phyloP scores from a whole-genome alignment of 176 grass and related monocot species.

The Poa annua region DNA sequence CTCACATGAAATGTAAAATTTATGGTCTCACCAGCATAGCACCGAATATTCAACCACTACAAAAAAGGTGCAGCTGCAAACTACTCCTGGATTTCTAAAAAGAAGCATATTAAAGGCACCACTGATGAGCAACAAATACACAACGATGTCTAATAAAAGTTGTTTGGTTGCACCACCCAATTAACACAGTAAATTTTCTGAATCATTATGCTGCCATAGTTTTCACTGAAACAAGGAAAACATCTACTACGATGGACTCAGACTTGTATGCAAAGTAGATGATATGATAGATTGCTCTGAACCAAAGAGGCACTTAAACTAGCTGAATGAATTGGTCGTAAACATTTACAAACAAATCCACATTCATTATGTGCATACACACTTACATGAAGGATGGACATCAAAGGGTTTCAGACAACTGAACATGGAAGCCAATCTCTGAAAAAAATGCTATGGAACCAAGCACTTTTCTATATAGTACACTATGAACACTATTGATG shows the following conservation, averaged over 20 bases:
- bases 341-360: background rate
- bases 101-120: background rate
- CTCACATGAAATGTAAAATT: background rate
- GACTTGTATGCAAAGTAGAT: background rate
- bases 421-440: background rate
- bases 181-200: background rate
- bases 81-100: background rate
- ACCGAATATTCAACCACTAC: conserved; percentile 14
- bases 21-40: background rate
- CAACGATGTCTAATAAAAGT: background rate
- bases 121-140: background rate
- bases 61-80: conserved; percentile 6
- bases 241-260: background rate
- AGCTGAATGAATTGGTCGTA: background rate
- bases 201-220: background rate
- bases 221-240: background rate
- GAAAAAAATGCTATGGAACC: background rate
- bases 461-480: background rate
- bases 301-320: background rate
- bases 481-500: background rate
- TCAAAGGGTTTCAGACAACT: background rate
- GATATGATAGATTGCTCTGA: background rate
- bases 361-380: background rate
- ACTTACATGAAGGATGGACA: background rate
- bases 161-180: background rate